Evolutionary conservation across 2,329 filamentous ascomycete species (phyloP).

Genomic region (Mycosphaerelloides madeirae): DNA sequence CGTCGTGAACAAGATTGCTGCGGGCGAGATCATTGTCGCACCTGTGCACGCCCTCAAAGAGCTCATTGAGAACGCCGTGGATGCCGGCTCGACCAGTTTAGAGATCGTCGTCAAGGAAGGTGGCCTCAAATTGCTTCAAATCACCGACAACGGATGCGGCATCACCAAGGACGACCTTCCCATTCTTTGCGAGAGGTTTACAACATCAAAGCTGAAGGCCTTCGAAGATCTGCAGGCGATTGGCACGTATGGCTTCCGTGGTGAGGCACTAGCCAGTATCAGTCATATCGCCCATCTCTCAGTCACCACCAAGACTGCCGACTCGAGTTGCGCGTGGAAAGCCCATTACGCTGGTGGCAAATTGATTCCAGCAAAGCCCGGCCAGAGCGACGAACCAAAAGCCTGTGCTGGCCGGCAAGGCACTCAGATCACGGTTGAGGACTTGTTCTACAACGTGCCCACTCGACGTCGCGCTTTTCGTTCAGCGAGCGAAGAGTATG

Average conservation of each 20-base stretch:
- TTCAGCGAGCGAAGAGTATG: constrained; percentile 89
- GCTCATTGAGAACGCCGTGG: constrained; percentile 92
- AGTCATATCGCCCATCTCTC: constrained; percentile 96
- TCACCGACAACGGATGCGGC: constrained; percentile 93
- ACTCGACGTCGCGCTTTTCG: constrained; percentile 84
- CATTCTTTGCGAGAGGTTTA: constrained; percentile 93
- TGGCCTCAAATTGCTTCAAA: constrained; percentile 89
- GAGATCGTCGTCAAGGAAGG: constrained; percentile 94
- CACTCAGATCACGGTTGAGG: constrained; percentile 92
- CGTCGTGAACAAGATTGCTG: constrained; percentile 97
- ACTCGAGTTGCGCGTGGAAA: constrained; percentile 84
- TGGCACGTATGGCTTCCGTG: constrained; percentile 94
- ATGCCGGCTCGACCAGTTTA: constrained; percentile 87
- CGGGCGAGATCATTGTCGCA: constrained; percentile 95
- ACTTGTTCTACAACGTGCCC: constrained; percentile 94
- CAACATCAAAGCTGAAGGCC: constrained; percentile 87
- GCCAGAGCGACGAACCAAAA: constrained; percentile 79
- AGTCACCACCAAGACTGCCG: constrained; percentile 88
- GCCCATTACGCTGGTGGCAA: constrained; percentile 82
- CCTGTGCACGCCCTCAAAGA: constrained; percentile 96
- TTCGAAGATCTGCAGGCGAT: constrained; percentile 92
- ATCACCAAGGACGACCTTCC: constrained; percentile 89
- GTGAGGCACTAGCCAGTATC: constrained; percentile 93
- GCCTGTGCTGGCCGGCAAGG: constrained; percentile 81
- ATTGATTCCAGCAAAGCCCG: constrained; percentile 77